Evolutionary conservation across 257 asterid species (phyloP).

Genomic region (Pogostemon cablin): DNA sequence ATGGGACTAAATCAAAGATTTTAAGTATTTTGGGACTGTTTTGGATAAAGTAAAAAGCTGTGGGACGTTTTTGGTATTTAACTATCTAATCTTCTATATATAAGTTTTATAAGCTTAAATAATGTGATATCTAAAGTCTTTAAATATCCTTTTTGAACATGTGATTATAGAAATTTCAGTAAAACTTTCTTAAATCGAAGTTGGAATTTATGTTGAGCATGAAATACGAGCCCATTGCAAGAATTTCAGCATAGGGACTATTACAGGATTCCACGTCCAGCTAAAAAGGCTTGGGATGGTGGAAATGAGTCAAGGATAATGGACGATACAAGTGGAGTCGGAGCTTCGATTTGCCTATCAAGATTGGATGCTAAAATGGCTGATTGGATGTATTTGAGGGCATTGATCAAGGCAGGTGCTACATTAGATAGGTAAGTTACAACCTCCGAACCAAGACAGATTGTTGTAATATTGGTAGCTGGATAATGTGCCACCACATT

Average conservation of each 20-base stretch:
- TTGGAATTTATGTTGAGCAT: slow-evolving; percentile 83
- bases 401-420: slow-evolving; percentile 58
- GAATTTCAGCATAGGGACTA: slow-evolving; percentile 66
- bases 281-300: slow-evolving; percentile 82
- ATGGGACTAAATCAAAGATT: no score
- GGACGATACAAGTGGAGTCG: slow-evolving; percentile 76
- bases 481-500: slow-evolving; percentile 79
- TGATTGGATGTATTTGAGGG: slow-evolving; percentile 71
- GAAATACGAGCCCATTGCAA: slow-evolving; percentile 60
- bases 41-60: no score
- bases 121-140: no score
- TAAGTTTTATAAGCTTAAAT: no score
- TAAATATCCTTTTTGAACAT: no score
- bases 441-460: slow-evolving; percentile 85
- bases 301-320: slow-evolving; percentile 78
- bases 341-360: slow-evolving; percentile 65
- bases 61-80: no score
- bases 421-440: slow-evolving; percentile 64
- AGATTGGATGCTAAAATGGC: slow-evolving; percentile 82
- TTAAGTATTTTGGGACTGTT: no score
- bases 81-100: no score
- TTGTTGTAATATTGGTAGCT: slow-evolving; percentile 66
- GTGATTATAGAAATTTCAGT: no score
- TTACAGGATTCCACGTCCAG: slow-evolving; percentile 56
- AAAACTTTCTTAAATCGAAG: slow-evolving; percentile 39